Percentiles rank a stretch among this genome's conserved stretches.
phyloP scores from a whole-genome alignment of 2,329 filamentous ascomycete species.

The Scleromitrula shiraiana region DNA sequence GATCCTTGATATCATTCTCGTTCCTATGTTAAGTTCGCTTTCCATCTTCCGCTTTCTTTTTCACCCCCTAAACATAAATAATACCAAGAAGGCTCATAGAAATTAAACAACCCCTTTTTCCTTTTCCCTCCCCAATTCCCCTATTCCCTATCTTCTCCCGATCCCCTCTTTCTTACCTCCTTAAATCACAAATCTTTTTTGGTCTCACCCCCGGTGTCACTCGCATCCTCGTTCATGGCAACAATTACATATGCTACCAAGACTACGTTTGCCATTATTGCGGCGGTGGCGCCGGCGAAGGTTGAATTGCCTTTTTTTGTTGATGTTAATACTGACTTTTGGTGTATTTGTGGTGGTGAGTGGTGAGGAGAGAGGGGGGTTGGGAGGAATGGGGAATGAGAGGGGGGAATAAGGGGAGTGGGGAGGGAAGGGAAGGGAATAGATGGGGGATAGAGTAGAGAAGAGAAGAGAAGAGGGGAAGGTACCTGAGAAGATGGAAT shows the following conservation, averaged over 20 bases:
- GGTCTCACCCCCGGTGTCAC: slow-evolving; percentile 26
- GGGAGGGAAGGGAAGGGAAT: background rate
- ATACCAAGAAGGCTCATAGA: slow-evolving; percentile 9
- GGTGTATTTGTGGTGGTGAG: slow-evolving; percentile 3
- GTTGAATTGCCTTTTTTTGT: slow-evolving; percentile 81
- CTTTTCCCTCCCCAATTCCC: background rate
- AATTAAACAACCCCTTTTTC: background rate
- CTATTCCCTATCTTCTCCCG: too few relatives aligned
- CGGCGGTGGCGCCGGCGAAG: slow-evolving; percentile 76
- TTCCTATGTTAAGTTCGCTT: too few relatives aligned
- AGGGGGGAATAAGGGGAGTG: background rate
- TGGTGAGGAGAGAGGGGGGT: background rate
- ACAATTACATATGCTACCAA: slow-evolving; percentile 85
- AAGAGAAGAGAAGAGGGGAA: slow-evolving; percentile 3
- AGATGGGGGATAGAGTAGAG: background rate
- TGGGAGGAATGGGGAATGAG: background rate
- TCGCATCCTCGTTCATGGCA: slow-evolving; percentile 78
- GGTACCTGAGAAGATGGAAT: slow-evolving; percentile 69
- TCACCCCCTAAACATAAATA: too few relatives aligned
- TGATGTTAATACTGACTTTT: too few relatives aligned
- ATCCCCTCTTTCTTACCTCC: too few relatives aligned
- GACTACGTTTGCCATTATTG: slow-evolving; percentile 85
- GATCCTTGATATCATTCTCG: too few relatives aligned
- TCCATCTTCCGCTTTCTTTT: too few relatives aligned
- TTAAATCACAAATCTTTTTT: slow-evolving; percentile 11